Conservation (phyloP, 805 yeast species). For the Nakazawaea populi region DNA sequence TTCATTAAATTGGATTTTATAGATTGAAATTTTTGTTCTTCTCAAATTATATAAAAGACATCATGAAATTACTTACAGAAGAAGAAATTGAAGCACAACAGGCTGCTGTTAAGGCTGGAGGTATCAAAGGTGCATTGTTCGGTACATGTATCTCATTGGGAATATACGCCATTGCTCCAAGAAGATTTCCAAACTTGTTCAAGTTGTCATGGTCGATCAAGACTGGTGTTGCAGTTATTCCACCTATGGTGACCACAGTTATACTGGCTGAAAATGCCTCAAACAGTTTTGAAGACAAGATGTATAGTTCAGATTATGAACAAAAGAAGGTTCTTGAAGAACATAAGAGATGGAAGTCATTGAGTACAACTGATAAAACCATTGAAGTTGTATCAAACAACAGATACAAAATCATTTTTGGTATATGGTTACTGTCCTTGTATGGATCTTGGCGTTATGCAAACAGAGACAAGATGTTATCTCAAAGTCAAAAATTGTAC, state of each 20-base stretch:
- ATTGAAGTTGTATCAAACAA: conserved; percentile 43
- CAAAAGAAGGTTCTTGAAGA: conserved; percentile 38
- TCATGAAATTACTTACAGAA: conserved; percentile 60
- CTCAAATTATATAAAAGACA: conserved; percentile 9
- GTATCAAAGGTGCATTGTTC: conserved; percentile 47
- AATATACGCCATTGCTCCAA: conserved; percentile 44
- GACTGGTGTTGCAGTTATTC: conserved; percentile 63
- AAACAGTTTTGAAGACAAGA: conserved; percentile 52
- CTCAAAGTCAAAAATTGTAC: conserved; percentile 72
- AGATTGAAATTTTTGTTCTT: too few species aligned
- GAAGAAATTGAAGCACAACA: conserved; percentile 67
- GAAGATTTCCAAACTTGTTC: conserved; percentile 36
- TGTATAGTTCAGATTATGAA: conserved; percentile 45
- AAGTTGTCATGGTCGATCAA: conserved; percentile 49
- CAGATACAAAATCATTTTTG: conserved; percentile 64
- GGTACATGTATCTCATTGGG: conserved; percentile 57
- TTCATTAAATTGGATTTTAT: too few species aligned
- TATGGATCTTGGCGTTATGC: conserved; percentile 74
- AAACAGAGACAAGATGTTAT: conserved; percentile 69
- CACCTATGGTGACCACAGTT: conserved; percentile 57
- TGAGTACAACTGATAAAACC: conserved; percentile 43
- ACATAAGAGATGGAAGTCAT: conserved; percentile 42
- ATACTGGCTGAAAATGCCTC: conserved; percentile 72
- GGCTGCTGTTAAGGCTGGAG: conserved; percentile 54
- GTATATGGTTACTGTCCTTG: conserved; percentile 75